phyloP scores from a whole-genome alignment of 768 basidiomycete genomes.

The Candolleomyces efflorescens region DNA sequence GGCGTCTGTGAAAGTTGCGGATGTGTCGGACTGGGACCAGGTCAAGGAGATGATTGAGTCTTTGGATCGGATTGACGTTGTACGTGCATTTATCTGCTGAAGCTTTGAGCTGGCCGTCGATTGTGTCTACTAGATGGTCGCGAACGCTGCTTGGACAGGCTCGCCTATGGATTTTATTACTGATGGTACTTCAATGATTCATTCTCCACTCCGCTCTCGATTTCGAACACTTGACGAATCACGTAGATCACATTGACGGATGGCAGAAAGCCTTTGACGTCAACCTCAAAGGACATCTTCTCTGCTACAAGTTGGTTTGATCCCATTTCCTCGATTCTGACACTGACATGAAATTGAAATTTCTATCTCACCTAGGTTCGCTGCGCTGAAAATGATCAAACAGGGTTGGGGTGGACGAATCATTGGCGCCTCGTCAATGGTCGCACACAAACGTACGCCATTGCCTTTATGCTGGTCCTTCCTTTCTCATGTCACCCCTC shows the following conservation, averaged over 20 bases:
- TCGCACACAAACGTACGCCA: slow-evolving; percentile 29
- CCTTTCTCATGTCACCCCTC: background rate
- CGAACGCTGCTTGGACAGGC: slow-evolving; percentile 22
- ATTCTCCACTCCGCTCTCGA: background rate
- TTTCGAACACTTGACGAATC: no score
- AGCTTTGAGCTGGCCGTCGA: no score
- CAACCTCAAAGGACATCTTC: slow-evolving; percentile 29
- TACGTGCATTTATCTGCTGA: slow-evolving; percentile 1
- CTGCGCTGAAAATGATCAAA: slow-evolving; percentile 33
- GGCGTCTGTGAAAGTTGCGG: slow-evolving; percentile 20
- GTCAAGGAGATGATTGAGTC: slow-evolving; percentile 30
- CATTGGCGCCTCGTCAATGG: slow-evolving; percentile 34
- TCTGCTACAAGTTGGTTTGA: slow-evolving; percentile 28
- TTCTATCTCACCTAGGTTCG: slow-evolving; percentile 11
- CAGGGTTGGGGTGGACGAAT: slow-evolving; percentile 39
- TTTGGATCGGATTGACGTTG: slow-evolving; percentile 26
- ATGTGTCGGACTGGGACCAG: slow-evolving; percentile 31
- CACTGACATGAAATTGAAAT: background rate
- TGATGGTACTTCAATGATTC: slow-evolving; percentile 1
- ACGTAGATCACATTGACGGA: slow-evolving; percentile 15
- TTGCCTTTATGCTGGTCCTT: background rate
- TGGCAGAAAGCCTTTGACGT: slow-evolving; percentile 23
- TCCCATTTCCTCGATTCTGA: background rate
- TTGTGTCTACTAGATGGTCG: slow-evolving; percentile 26
- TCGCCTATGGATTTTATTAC: slow-evolving; percentile 5